Base-by-base conservation (phyloP, 345 rosid genomes). In the Rhizophora mangle region DNA sequence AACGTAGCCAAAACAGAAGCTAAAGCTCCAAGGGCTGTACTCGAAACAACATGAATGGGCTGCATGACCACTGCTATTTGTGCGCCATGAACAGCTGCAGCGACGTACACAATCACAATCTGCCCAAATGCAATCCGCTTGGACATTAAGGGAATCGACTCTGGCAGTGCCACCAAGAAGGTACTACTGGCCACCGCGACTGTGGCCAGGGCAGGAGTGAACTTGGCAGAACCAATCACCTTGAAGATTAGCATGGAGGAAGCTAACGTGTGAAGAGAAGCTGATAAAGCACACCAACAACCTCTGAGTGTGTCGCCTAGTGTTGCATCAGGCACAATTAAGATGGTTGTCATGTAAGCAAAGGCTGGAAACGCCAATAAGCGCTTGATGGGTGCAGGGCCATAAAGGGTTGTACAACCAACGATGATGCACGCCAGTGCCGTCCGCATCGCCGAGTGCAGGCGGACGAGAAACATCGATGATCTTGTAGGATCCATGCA, bases 91-190 rank as follows among this genome's bases (percentile, higher is more conserved):
- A 87, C 77, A 32, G 75, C 89, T 34, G 85, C 64, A 32, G 86
- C 85, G 11, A 85, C 92, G 46, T 73, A 92, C 39, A 92, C 80
- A 34, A 88, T 85, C 58, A 89, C 92, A 13, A 82, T 78, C 82
- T 89, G 96, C 61, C 96, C 96, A 62, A 88, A 89, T 39, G 96
- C 94, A 61, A 92, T 83, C 72, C 96, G 78, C 78, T 89, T 92
- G 15, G 91, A 78, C 81, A 82, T 51, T 74, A 92, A 57, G 65
- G 81, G 74, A 6, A 89, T 85, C 30, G 87, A 88, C 72, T 72
- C 81, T 1, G 98, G 98, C 64, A 89, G 71, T n/a, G 92, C 98
- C 31, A 92, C 89, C 70, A 80, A 31, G 65, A 92, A 89, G 13
- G 90, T 63, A 31, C 68, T 76, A 26, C 87, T 6, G 2, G 88